Conservation (phyloP, 2,329 filamentous ascomycete species). For the Sporothrix schenckii region DNA sequence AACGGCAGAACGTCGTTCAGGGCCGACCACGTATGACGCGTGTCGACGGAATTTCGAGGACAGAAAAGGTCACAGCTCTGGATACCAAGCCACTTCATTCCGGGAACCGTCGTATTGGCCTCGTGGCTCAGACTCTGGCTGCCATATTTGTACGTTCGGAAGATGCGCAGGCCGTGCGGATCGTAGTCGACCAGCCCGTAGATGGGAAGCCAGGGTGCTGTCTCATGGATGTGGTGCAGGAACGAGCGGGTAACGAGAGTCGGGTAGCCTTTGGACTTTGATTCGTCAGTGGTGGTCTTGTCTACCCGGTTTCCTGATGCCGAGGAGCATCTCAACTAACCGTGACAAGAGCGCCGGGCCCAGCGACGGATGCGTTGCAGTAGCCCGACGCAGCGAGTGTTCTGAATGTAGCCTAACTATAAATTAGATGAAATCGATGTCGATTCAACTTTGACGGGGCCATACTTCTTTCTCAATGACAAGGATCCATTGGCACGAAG, state of each 20-base stretch:
- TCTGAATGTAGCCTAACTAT: slow-evolving; percentile 70
- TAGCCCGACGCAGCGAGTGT: slow-evolving; percentile 62
- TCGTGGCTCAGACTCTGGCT: slow-evolving; percentile 67
- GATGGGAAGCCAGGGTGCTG: slow-evolving; percentile 57
- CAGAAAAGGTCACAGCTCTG: slow-evolving; percentile 30
- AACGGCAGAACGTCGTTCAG: slow-evolving; percentile 46
- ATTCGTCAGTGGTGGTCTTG: not conserved
- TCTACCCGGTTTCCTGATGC: not conserved
- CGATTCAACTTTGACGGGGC: no score
- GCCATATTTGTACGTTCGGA: slow-evolving; percentile 72
- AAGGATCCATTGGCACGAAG: slow-evolving; percentile 63
- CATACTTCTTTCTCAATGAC: slow-evolving; percentile 81
- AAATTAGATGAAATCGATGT: not conserved
- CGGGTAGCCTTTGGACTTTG: slow-evolving; percentile 78
- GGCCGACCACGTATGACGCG: slow-evolving; percentile 34
- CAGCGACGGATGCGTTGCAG: slow-evolving; percentile 53
- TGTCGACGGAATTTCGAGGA: no score
- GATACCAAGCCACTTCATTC: slow-evolving; percentile 67
- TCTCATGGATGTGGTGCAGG: slow-evolving; percentile 56
- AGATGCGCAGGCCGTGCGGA: slow-evolving; percentile 73
- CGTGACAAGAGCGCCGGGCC: slow-evolving; percentile 69
- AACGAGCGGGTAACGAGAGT: slow-evolving; percentile 72
- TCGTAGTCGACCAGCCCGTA: slow-evolving; percentile 73
- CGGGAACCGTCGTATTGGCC: slow-evolving; percentile 52
- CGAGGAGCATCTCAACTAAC: slow-evolving; percentile 46